Conservation (phyloP, 148 eudicot species). For the Cornus suecica region DNA sequence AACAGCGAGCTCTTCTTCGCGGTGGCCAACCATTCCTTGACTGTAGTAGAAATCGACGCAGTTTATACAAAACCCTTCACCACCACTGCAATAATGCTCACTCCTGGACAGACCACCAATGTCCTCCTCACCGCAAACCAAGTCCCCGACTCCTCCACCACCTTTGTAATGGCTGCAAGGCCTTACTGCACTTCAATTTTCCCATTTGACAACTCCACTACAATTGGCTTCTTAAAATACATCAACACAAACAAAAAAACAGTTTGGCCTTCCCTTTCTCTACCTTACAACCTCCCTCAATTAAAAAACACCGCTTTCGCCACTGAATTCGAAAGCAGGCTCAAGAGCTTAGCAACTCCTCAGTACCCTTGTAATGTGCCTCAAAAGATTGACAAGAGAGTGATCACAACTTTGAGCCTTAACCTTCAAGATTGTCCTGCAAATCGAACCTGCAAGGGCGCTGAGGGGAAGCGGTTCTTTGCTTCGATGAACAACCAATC, state of each 20-base stretch:
- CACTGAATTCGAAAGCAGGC: constrained; percentile 11
- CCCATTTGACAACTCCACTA: constrained; percentile 35
- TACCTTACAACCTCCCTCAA: constrained; percentile 31
- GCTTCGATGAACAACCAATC: constrained; percentile 46
- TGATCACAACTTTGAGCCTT: constrained; percentile 29
- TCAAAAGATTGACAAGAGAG: constrained; percentile 24
- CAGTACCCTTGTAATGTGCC: constrained; percentile 35
- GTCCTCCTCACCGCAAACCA: constrained; percentile 27
- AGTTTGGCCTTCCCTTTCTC: background rate
- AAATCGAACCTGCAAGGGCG: constrained; percentile 31
- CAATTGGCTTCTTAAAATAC: constrained; percentile 31
- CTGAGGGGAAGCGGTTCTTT: constrained; percentile 11
- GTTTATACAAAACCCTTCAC: constrained; percentile 34
- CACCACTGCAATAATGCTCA: constrained; percentile 32
- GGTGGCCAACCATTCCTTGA: constrained; percentile 27
- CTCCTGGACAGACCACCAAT: constrained; percentile 38
- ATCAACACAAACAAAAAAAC: background rate
- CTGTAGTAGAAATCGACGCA: constrained; percentile 36
- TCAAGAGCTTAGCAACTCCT: constrained; percentile 19
- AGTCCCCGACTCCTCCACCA: constrained; percentile 9
- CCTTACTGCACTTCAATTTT: constrained; percentile 36
- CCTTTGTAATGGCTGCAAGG: constrained; percentile 40
- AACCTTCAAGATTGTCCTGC: constrained; percentile 39
- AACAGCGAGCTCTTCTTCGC: constrained; percentile 37
- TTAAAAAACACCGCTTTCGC: constrained; percentile 29